These are phyloP conservation scores for Aspergillus ustus DNA, from an alignment of 2,329 filamentous ascomycete species.

Conservation along the genomic window DNA sequence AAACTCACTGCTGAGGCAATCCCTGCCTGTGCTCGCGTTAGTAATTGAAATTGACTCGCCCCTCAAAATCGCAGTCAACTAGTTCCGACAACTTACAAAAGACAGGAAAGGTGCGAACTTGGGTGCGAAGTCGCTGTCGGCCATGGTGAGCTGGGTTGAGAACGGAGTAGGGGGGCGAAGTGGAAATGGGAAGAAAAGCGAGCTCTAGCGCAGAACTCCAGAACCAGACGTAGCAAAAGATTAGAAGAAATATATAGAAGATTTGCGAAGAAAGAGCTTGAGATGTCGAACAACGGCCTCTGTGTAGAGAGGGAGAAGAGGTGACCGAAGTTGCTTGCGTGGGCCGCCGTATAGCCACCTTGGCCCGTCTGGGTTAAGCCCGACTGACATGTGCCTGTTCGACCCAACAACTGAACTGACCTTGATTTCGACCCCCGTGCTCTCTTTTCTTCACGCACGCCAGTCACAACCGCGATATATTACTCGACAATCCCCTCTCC, in stretches of 20 bases:
- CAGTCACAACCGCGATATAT: slow-evolving; percentile 7
- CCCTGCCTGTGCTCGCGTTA: slow-evolving; percentile 48
- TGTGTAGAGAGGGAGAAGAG: slow-evolving; percentile 3
- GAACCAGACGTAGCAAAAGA: neutral
- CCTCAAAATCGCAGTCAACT: neutral
- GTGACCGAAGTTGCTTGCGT: slow-evolving; percentile 21
- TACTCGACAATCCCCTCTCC: slow-evolving; percentile 8
- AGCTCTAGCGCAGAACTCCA: neutral
- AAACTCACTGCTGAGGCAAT: slow-evolving; percentile 54
- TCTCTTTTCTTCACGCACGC: slow-evolving; percentile 19
- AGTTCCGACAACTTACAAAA: slow-evolving; percentile 57
- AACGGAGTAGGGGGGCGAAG: neutral
- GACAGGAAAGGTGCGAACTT: slow-evolving; percentile 71
- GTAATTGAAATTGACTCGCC: slow-evolving; percentile 15
- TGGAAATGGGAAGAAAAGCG: neutral
- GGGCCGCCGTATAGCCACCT: slow-evolving; percentile 27
- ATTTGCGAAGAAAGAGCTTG: neutral
- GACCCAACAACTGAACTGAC: slow-evolving; percentile 28
- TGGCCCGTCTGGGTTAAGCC: slow-evolving; percentile 29
- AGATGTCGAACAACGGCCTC: neutral
- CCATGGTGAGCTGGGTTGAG: slow-evolving; percentile 38
- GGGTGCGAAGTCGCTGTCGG: slow-evolving; percentile 58
- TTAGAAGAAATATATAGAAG: neutral
- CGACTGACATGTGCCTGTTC: slow-evolving; percentile 33
- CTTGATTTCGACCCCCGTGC: slow-evolving; percentile 17